Evolutionary conservation across 2,329 filamentous ascomycete species (phyloP).

Genomic region (Anthostomella pinea): DNA sequence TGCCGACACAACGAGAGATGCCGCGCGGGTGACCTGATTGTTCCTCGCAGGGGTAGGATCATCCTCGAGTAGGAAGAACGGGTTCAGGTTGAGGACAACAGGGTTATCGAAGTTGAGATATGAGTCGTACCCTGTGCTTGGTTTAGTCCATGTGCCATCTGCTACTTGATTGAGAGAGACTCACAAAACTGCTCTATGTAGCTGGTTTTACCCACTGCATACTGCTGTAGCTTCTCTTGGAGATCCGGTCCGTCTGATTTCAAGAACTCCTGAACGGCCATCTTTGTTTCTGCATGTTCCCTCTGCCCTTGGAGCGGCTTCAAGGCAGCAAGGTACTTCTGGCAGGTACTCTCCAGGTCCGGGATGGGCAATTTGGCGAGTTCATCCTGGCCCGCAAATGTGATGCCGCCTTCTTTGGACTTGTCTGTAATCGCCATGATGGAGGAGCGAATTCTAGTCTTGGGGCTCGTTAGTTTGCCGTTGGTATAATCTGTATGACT

Average conservation of each 20-base stretch:
- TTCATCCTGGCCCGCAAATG: conserved; percentile 84
- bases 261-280: conserved; percentile 80
- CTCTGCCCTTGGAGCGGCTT: conserved; percentile 76
- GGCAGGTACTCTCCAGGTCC: conserved; percentile 73
- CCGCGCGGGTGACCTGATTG: conserved; percentile 92
- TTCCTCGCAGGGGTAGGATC: conserved; percentile 95
- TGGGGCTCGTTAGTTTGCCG: conserved; percentile 26
- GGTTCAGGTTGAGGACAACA: conserved; percentile 94
- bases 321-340: conserved; percentile 76
- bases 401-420: conserved; percentile 67
- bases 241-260: conserved; percentile 76
- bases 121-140: conserved; percentile 82
- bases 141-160: conserved; percentile 18
- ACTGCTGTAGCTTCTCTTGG: conserved; percentile 85
- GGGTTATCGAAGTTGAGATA: conserved; percentile 98
- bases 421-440: conserved; percentile 40
- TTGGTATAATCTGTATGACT: conserved; percentile 32
- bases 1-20: conserved; percentile 85
- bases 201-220: conserved; percentile 85
- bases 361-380: conserved; percentile 92
- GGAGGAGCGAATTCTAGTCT: conserved; percentile 30
- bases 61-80: conserved; percentile 96
- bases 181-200: conserved; percentile 99
- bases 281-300: conserved; percentile 79
- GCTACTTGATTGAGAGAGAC: conserved; percentile 34